These are phyloP conservation scores for Ziziphus jujuba DNA, from an alignment of 306 rosid species.

Conservation along the genomic window DNA sequence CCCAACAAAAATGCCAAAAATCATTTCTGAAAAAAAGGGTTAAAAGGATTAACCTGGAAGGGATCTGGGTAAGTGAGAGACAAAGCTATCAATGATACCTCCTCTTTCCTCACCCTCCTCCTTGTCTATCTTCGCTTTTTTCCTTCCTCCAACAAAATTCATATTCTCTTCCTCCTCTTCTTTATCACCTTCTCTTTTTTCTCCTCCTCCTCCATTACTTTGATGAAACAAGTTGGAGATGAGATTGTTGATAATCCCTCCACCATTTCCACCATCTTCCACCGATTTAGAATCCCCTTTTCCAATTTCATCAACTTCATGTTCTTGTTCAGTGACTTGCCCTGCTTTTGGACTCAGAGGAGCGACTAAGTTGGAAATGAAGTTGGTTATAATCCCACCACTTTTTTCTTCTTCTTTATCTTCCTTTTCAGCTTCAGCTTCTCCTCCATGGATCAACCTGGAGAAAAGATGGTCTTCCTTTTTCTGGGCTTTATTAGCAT, in stretches of 20 bases:
- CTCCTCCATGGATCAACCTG: slow-evolving; percentile 1
- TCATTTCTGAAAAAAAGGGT: background rate
- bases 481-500: background rate
- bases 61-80: slow-evolving; percentile 47
- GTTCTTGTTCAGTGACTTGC: slow-evolving; percentile 1
- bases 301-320: slow-evolving; percentile 12
- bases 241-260: slow-evolving; percentile 16
- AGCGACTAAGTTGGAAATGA: slow-evolving; percentile 30
- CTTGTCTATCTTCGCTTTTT: background rate
- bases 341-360: slow-evolving; percentile 23
- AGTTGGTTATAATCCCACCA: slow-evolving; percentile 30
- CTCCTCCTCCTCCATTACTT: background rate
- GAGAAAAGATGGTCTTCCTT: slow-evolving; percentile 13
- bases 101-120: slow-evolving; percentile 16
- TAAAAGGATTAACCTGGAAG: slow-evolving; percentile 33
- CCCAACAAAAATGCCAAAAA: no score
- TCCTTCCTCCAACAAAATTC: background rate
- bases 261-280: slow-evolving; percentile 18
- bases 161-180: background rate
- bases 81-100: slow-evolving; percentile 38
- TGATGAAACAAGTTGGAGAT: slow-evolving; percentile 27
- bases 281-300: slow-evolving; percentile 16
- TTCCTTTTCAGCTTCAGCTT: slow-evolving; percentile 11
- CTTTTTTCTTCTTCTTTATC: slow-evolving; percentile 8
- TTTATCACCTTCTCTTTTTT: slow-evolving; percentile 1